Evolutionary conservation across 2,329 filamentous ascomycete genomes (phyloP).

Genomic region (Eutypa lata): DNA sequence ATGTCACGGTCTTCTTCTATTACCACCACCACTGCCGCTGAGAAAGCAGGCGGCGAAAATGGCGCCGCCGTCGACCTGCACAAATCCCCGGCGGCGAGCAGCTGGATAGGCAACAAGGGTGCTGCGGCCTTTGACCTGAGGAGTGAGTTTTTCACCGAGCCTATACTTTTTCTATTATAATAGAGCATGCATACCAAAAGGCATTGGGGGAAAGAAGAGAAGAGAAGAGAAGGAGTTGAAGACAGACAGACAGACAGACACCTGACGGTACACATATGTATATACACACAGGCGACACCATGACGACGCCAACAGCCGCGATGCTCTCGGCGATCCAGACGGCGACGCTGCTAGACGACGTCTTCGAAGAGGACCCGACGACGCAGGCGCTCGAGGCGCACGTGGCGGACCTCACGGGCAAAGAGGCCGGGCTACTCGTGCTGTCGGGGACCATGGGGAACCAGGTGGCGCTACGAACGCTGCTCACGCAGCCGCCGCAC

Average conservation of each 20-base stretch:
- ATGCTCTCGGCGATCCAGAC: constrained; percentile 71
- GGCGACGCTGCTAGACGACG: constrained; percentile 73
- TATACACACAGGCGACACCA: constrained; percentile 52
- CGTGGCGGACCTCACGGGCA: constrained; percentile 62
- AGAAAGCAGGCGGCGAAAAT: not conserved
- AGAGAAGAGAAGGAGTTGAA: too few relatives aligned
- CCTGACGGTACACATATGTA: not conserved
- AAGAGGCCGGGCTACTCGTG: constrained; percentile 67
- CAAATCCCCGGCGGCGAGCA: constrained; percentile 10
- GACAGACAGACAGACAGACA: too few relatives aligned
- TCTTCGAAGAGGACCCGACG: constrained; percentile 68
- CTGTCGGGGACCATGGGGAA: constrained; percentile 81
- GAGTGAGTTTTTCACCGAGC: constrained; percentile 19
- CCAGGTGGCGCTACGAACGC: constrained; percentile 69
- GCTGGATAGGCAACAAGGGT: constrained; percentile 27
- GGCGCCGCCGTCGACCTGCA: not conserved
- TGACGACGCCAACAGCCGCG: constrained; percentile 65
- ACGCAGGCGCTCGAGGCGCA: constrained; percentile 65
- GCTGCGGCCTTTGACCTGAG: constrained; percentile 29
- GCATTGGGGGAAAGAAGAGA: too few relatives aligned
- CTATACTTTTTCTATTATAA: too few relatives aligned
- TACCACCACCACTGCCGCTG: too few relatives aligned
- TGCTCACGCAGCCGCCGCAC: constrained; percentile 68
- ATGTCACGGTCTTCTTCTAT: too few relatives aligned
- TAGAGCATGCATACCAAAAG: too few relatives aligned